Evolutionary conservation across 441 rosid species (phyloP), one percentile per base, ranked within the genome.

Genomic region (Erodium moschatum): DNA sequence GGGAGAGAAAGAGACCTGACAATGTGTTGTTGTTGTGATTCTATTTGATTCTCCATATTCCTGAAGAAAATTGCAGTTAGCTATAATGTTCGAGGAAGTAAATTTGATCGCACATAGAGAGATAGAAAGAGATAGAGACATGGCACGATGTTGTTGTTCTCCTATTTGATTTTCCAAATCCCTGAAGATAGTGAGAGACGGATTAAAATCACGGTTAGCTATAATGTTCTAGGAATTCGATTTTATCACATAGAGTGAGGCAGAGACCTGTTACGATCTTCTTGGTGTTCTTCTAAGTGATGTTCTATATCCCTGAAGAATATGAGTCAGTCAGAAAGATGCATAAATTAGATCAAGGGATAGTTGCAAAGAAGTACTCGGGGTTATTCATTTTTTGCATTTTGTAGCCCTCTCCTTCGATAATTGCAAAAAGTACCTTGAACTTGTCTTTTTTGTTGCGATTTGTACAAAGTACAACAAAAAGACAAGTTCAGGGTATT

Each of bases 81-180:
- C 48, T 42, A 42, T 42, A 42, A 42, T 42, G 48, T 42, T 42
- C 48, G 12, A 12, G 48, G 48, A 42, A 42, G 11, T 42, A 42
- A 42, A 42, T 42, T 12, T 42, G 48, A 12, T 42, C 48, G 10
- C 48, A 42, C 4, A 42, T 6, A 42, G 0, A 42, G 48, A 42
- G 0, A 42, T 13, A 42, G 13, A 42, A 10, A 40, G 46, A 40
- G 46, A 40, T 0, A 42, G 48, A 42, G 48, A 42, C 48, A 42
- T 42, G 48, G 48, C 48, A 9, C 21, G 61, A 1, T 15, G 61
- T 15, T 18, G 61, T 54, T 54, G 61, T 15, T 54, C 61, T 54
- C 20, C 61, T 8, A 54, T 21, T 54, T 54, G 61, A 54, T 54
- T 54, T 54, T 54, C 61, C 61, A 54, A 54, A 54, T 54, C 61